Conservation (phyloP, 2,329 filamentous ascomycete species). For the Chrysosporium queenslandicum region DNA sequence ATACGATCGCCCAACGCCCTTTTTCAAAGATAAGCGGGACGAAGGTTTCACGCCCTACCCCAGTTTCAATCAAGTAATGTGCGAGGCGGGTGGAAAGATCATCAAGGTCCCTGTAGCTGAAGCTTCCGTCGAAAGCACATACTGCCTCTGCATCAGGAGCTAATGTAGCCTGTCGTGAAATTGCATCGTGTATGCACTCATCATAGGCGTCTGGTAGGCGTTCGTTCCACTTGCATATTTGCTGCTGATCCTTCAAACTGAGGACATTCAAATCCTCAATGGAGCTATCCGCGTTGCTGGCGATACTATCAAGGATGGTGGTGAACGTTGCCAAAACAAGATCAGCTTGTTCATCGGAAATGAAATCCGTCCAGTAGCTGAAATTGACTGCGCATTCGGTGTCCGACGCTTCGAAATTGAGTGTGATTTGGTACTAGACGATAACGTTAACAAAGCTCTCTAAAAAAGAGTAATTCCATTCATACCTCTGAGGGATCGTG, state of each 20-base stretch:
- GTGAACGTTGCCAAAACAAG: neutral
- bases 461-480: too few species aligned
- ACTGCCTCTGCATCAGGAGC: conserved; percentile 17
- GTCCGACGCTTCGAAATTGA: conserved; percentile 3
- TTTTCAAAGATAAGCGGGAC: conserved; percentile 37
- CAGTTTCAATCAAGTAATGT: neutral
- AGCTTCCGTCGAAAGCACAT: conserved; percentile 18
- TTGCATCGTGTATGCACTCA: neutral
- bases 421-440: conserved; percentile 8
- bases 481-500: conserved; percentile 13
- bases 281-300: neutral
- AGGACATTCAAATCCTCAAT: neutral
- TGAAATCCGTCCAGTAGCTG: neutral
- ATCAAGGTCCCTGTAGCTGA: conserved; percentile 15
- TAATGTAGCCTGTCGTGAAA: neutral
- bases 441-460: neutral
- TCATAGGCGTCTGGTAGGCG: neutral
- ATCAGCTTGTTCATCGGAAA: neutral
- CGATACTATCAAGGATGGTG: neutral
- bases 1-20: conserved; percentile 35
- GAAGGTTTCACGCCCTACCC: conserved; percentile 30
- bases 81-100: conserved; percentile 18
- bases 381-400: neutral
- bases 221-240: neutral
- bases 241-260: neutral